Evolutionary conservation across 805 yeast species (phyloP), one percentile per base, ranked within the genome.

Genomic region (Kuraishia floccosa): DNA sequence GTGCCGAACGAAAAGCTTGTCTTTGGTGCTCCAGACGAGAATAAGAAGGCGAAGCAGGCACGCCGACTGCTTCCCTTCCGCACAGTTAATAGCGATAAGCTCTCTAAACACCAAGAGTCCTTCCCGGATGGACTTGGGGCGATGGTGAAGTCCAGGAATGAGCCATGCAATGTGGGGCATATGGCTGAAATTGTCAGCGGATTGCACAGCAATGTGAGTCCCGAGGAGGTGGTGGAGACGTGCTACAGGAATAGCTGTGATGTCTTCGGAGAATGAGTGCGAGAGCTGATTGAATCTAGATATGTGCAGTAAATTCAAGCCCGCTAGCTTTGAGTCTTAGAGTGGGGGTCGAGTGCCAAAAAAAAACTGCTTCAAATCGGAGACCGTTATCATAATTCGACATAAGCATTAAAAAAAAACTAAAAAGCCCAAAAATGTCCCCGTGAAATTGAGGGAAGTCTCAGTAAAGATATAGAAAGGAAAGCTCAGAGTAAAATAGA

Each of bases 151-250:
- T 78, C 89, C 0, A 65, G 98, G 46, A 86, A 91, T 50, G 99
- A 91, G 52, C 99, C 99, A 0, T 86, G 93, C 30, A 67, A 72
- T 27, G 73, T 91, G 32, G 84, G 85, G 3, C 72, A 74, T 34
- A 86, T 86, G 1, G 96, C 93, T 1, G 72, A 68, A 35, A 74
- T 76, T 3, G 58, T 81, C 24, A 65, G 82, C 2, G 66, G 62
- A 11, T 46, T 79, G 28, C 30, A 36, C 15, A 66, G 63, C 38
- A 49, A 50, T 0, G 39, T 65, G 2, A 43, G 64, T 0, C 54
- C 72, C 4, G 52, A 61, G 17, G 56, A 52, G 10, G 52, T 81
- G 3, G 59, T 66, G 9, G 63, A 64, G 6, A 43, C 50, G 1
- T 72, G 74, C 15, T 79, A 71, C 64, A 33, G 54, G 9, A 79